A percentile compares a stretch with the other conserved stretches of the same genome.
These are phyloP conservation scores for Amaranthus hypochondriacus DNA, from an alignment of 148 eudicot genomes.

Conservation along the genomic window DNA sequence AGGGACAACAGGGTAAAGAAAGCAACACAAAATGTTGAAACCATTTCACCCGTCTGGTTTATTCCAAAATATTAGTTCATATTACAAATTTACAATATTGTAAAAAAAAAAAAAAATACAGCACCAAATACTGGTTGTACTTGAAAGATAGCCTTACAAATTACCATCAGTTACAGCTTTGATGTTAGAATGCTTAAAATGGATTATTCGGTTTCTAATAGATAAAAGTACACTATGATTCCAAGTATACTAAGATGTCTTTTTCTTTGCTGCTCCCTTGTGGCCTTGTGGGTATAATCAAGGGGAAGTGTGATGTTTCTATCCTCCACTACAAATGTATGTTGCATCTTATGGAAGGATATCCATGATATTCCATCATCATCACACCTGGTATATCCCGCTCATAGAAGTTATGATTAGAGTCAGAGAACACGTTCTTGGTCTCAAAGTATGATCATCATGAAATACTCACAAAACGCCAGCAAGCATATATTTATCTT, in stretches of 20 bases:
- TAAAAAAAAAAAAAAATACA: background rate
- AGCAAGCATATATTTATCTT: background rate
- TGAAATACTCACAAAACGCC: background rate
- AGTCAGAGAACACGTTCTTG: background rate
- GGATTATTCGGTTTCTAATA: background rate
- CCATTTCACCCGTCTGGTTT: too few species aligned
- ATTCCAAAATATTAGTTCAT: background rate
- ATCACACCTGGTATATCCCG: too few species aligned
- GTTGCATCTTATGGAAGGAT: background rate
- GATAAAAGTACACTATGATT: background rate
- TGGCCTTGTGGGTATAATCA: background rate
- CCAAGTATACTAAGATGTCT: background rate
- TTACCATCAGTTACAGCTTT: background rate
- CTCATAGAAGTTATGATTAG: background rate
- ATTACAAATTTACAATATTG: background rate
- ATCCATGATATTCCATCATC: background rate
- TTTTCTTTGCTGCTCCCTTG: background rate
- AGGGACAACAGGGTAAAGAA: too few species aligned
- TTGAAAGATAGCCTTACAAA: background rate
- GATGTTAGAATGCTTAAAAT: background rate
- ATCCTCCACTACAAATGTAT: background rate
- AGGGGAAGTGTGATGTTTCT: background rate
- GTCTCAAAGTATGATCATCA: background rate
- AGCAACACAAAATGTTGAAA: too few species aligned
- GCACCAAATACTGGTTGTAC: background rate